phyloP scores from a whole-genome alignment of 805 yeast genomes.

The Pichia heedii region DNA sequence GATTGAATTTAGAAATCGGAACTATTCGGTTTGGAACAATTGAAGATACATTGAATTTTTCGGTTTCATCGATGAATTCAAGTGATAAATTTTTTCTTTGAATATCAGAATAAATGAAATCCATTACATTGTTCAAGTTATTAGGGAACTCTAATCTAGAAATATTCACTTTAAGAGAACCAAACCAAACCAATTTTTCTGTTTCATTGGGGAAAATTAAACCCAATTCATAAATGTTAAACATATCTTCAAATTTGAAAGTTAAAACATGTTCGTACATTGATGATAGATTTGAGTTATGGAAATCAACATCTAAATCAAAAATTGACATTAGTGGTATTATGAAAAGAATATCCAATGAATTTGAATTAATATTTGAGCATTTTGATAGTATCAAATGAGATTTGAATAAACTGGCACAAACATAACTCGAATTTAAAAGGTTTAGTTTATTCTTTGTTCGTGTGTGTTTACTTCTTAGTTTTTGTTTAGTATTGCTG shows the following conservation, averaged over 20 bases:
- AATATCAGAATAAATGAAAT: conserved; percentile 19
- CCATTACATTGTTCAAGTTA: conserved; percentile 10
- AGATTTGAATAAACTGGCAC: conserved; percentile 39
- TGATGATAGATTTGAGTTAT: conserved; percentile 17
- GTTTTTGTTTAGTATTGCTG: background rate
- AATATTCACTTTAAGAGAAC: conserved; percentile 13
- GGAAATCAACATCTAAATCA: conserved; percentile 1
- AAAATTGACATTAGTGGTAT: conserved; percentile 35
- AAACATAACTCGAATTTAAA: conserved; percentile 22
- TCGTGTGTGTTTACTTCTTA: background rate
- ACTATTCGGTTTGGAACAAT: conserved; percentile 2
- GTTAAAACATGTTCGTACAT: conserved; percentile 30
- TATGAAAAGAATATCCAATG: conserved; percentile 33
- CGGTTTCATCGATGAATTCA: conserved; percentile 7
- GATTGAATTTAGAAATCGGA: background rate
- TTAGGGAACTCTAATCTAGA: conserved; percentile 17
- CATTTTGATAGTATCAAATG: conserved; percentile 35
- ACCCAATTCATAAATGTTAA: conserved; percentile 36
- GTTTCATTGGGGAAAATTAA: conserved; percentile 24
- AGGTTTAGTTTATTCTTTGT: background rate
- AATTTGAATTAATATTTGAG: conserved; percentile 14
- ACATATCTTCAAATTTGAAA: conserved; percentile 36
- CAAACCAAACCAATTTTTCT: conserved; percentile 37
- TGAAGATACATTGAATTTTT: conserved; percentile 6
- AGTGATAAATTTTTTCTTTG: conserved; percentile 12